phyloP scores from a whole-genome alignment of 1,284 basidiomycete species.

The Heterobasidion parviporum region DNA sequence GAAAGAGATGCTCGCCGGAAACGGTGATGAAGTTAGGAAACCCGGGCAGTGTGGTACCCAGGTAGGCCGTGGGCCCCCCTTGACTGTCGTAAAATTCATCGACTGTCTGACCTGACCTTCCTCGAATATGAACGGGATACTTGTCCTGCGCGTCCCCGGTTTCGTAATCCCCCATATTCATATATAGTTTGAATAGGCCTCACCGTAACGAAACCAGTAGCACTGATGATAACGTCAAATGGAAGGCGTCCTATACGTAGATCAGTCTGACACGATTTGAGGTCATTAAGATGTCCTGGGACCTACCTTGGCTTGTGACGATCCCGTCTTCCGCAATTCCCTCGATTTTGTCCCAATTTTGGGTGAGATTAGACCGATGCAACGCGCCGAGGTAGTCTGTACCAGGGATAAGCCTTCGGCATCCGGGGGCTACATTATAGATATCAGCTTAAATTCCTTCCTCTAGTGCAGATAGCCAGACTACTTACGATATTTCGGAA shows the following conservation, averaged over 20 bases:
- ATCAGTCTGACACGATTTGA: neutral
- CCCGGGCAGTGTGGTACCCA: slow-evolving; percentile 25
- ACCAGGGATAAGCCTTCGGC: slow-evolving; percentile 30
- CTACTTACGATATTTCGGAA: slow-evolving; percentile 33
- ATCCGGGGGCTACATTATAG: slow-evolving; percentile 22
- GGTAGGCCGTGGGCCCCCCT: slow-evolving; percentile 26
- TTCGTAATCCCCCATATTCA: neutral
- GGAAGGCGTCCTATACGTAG: slow-evolving; percentile 15
- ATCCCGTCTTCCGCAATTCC: slow-evolving; percentile 29
- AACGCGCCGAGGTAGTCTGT: slow-evolving; percentile 31
- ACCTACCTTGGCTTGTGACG: slow-evolving; percentile 24
- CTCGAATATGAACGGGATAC: slow-evolving; percentile 19
- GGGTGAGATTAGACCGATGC: slow-evolving; percentile 31
- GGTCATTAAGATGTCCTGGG: neutral
- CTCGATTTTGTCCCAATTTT: slow-evolving; percentile 30
- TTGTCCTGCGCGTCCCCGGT: slow-evolving; percentile 14
- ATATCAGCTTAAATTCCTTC: neutral
- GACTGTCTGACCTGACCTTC: slow-evolving; percentile 18
- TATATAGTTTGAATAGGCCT: neutral
- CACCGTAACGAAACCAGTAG: slow-evolving; percentile 22
- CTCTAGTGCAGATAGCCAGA: neutral
- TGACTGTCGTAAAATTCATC: slow-evolving; percentile 25
- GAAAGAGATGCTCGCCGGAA: slow-evolving; percentile 1
- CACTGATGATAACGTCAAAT: slow-evolving; percentile 24
- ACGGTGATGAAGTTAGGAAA: slow-evolving; percentile 31